Base-by-base conservation (phyloP, 2,329 filamentous ascomycete species). In the Alternaria conjuncta region DNA sequence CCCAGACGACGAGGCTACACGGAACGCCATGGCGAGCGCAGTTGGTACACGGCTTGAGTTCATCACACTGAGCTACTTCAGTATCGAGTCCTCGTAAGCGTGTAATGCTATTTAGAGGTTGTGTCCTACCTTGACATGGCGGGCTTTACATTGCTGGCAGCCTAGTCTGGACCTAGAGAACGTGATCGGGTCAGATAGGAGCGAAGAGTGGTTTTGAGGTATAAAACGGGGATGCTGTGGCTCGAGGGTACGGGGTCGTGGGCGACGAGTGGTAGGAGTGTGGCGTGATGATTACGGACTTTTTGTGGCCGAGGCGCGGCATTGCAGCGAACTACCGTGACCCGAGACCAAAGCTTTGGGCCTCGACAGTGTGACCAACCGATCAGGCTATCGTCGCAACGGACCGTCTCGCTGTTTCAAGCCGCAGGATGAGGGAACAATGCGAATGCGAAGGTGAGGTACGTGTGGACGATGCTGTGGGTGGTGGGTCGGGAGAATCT, bases 271-370 rank as follows among this genome's bases (percentile, higher is more conserved):
- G 61, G 55, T 53, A 49, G 20, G 36, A 41, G 45, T 51, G 50
- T 60, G 61, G 51, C 50, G 59, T 49, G 61, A 25, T 43, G 45
- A 32, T 50, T 60, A 64, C 55, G 68, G 72, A 78, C 72, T 79
- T 80, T 58, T 79, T 80, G 61, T 80, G 78, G 28, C 77, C 78
- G 55, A 79, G 63, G 53, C 78, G 74, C 46, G 78, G 75, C 77
- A 79, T 79, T 66, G 66, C 62, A 55, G 60, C 26, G 26, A 26
- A 44, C 49, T 43, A 51, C 25, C 26, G n/a, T 55, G 55, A 56
- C 45, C 63, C 46, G 61, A 62, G 46, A 53, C 60, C 55, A 60
- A 41, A 41, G 56, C 47, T 36, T 43, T 51, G 50, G 59, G 61
- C 66, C 65, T 64, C 55, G 43, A 63, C 60, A 53, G 55, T 67